Percentiles rank a stretch among this genome's conserved stretches.
Conservation (phyloP, 2,329 filamentous ascomycete species). For the Periconia digitata region DNA sequence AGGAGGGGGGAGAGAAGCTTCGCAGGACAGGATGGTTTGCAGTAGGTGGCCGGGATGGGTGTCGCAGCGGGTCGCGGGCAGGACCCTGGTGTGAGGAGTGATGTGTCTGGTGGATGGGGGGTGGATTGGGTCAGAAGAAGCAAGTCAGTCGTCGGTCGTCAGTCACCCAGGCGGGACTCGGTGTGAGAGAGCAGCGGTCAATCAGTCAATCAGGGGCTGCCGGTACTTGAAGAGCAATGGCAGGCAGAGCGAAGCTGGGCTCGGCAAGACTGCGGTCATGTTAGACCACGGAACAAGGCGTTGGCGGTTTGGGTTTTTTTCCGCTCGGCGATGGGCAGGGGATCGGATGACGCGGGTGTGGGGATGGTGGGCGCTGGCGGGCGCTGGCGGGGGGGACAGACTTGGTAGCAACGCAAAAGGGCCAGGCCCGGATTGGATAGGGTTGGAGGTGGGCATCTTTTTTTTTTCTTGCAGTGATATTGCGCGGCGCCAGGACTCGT, state of each 20-base stretch:
- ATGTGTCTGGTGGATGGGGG: neutral
- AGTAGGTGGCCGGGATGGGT: constrained; percentile 10
- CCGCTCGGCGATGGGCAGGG: constrained; percentile 19
- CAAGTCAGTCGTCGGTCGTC: too few relatives aligned
- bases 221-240: neutral
- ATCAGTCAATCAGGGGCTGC: neutral
- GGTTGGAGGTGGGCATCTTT: neutral
- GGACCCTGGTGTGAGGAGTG: neutral
- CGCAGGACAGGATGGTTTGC: constrained; percentile 9
- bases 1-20: constrained; percentile 19
- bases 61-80: neutral
- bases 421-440: neutral
- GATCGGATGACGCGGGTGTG: constrained; percentile 33
- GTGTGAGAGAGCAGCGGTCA: constrained; percentile 30
- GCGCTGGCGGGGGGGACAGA: neutral
- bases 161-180: neutral
- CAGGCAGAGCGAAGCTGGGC: constrained; percentile 17
- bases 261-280: constrained; percentile 22
- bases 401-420: neutral
- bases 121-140: neutral
- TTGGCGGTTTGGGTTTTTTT: neutral
- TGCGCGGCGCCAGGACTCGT: constrained; percentile 1
- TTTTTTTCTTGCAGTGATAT: neutral
- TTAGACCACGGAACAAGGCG: constrained; percentile 12
- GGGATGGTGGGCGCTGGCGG: constrained; percentile 10